Base-by-base conservation (phyloP, 75 land plant genomes). In the Larix kaempferi region DNA sequence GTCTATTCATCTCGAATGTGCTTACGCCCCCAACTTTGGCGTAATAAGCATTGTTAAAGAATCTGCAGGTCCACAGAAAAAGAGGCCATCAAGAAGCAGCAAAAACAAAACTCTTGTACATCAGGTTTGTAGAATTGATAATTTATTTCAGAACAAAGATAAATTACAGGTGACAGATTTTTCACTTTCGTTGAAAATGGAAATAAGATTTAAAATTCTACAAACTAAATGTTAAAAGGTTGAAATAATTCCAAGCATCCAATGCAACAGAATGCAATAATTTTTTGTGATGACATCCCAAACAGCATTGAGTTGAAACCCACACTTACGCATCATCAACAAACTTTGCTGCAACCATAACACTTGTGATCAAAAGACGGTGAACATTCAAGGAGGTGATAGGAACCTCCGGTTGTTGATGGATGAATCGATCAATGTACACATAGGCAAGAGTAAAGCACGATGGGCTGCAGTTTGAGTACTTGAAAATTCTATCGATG, bases 291-390 rank as follows among this genome's bases (percentile, higher is more conserved):
- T 19, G 62, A 21, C 62, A 60, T 5, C 62, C 23, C 10, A 22
- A 60, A 60, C 22, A 60, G 10, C 21, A 60, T 21, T 23, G 23
- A 22, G 23, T 21, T 60, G 10, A 22, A 60, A 60, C 23, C 62
- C 23, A 60, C 10, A 91, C 92, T 88, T 84, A 92, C 94, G 85
- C 88, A 83, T 92, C 92, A 81, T 92, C 94, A 58, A 89, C 82
- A 61, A 90, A 88, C 59, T 92, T 92, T 39, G 94, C 89, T 25
- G 94, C 94, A 2, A 92, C 78, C 85, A 90, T 85, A 37, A 92
- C 76, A 72, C 94, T 90, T 21, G 94, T 92, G 59, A 92, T 84
- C 13, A 92, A 82, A 74, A 92, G 86, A 14, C 94, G 88, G 39
- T 92, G 94, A 61, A 90, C 86, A 79, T 88, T 92, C 61, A 90